These are phyloP conservation scores for Talaromyces amestolkiae DNA, from an alignment of 2,329 filamentous ascomycete species.

Conservation along the genomic window DNA sequence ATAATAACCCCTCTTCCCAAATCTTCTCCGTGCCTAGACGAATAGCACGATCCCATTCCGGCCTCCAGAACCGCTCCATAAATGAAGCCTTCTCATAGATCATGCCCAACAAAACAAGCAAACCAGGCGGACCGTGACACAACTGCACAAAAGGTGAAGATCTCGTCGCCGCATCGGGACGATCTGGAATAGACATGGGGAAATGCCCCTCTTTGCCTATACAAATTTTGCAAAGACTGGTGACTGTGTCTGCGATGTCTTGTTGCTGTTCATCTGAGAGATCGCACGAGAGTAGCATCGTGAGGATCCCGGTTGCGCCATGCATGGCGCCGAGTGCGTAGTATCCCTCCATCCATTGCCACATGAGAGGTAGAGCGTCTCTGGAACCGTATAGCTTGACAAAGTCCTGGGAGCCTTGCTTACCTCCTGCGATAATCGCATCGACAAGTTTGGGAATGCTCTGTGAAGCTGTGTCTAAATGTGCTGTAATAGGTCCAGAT, in stretches of 20 bases:
- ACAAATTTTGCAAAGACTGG: slow-evolving; percentile 36
- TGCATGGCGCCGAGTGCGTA: slow-evolving; percentile 35
- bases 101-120: slow-evolving; percentile 36
- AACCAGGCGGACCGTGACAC: slow-evolving; percentile 42
- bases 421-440: slow-evolving; percentile 35
- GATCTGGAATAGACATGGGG: slow-evolving; percentile 36
- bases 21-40: slow-evolving; percentile 34
- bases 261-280: slow-evolving; percentile 27
- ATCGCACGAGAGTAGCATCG: slow-evolving; percentile 36
- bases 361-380: slow-evolving; percentile 41
- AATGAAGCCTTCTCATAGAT: slow-evolving; percentile 32
- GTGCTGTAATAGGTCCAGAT: slow-evolving; percentile 17
- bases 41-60: slow-evolving; percentile 39
- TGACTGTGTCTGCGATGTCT: slow-evolving; percentile 38
- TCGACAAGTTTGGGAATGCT: slow-evolving; percentile 33
- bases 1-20: slow-evolving; percentile 43
- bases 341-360: slow-evolving; percentile 37
- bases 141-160: slow-evolving; percentile 39
- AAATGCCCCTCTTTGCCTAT: slow-evolving; percentile 38
- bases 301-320: slow-evolving; percentile 37
- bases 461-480: slow-evolving; percentile 28
- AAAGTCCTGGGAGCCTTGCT: slow-evolving; percentile 32
- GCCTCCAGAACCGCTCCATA: slow-evolving; percentile 33
- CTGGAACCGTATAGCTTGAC: slow-evolving; percentile 30
- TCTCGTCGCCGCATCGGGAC: slow-evolving; percentile 20